Evolutionary conservation across 768 basidiomycete species (phyloP).

Genomic region (Mycena metata): DNA sequence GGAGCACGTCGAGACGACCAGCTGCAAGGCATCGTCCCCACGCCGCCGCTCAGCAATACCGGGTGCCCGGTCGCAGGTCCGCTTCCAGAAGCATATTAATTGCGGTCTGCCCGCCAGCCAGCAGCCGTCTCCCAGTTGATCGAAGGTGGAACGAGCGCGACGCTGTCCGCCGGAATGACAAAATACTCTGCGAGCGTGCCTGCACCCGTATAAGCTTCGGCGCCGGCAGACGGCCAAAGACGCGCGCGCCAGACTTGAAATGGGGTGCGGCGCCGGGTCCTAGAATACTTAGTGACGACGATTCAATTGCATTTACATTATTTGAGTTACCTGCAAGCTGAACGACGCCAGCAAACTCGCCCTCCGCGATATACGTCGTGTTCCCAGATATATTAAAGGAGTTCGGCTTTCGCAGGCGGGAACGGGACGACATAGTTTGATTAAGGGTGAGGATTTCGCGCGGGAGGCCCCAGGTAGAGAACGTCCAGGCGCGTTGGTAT

Average conservation of each 20-base stretch:
- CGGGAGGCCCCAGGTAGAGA: conserved; percentile 26
- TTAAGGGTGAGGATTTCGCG: conserved; percentile 32
- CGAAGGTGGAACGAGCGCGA: conserved; percentile 26
- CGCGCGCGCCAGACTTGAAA: conserved; percentile 26
- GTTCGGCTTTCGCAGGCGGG: conserved; percentile 19
- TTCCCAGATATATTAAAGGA: conserved; percentile 35
- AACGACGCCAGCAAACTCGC: conserved; percentile 35
- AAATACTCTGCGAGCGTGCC: conserved; percentile 34
- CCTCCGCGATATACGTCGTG: conserved; percentile 32
- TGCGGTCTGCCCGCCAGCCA: conserved; percentile 32
- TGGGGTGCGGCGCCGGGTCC: conserved; percentile 22
- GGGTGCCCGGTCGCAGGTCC: conserved; percentile 12
- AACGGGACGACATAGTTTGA: conserved; percentile 21
- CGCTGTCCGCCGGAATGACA: conserved; percentile 21
- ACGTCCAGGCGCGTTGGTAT: conserved; percentile 37
- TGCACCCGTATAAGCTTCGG: conserved; percentile 21
- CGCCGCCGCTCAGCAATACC: background rate
- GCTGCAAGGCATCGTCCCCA: too few species aligned
- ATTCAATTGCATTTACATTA: too few species aligned
- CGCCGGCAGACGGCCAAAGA: conserved; percentile 34
- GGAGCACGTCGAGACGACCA: conserved; percentile 32
- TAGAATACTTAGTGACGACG: too few species aligned
- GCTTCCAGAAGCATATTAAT: conserved; percentile 23
- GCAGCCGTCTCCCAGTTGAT: conserved; percentile 30
- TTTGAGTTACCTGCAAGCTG: conserved; percentile 21